These are phyloP conservation scores for Colletotrichum kahawae DNA, from an alignment of 2,329 filamentous ascomycete species.

Conservation along the genomic window DNA sequence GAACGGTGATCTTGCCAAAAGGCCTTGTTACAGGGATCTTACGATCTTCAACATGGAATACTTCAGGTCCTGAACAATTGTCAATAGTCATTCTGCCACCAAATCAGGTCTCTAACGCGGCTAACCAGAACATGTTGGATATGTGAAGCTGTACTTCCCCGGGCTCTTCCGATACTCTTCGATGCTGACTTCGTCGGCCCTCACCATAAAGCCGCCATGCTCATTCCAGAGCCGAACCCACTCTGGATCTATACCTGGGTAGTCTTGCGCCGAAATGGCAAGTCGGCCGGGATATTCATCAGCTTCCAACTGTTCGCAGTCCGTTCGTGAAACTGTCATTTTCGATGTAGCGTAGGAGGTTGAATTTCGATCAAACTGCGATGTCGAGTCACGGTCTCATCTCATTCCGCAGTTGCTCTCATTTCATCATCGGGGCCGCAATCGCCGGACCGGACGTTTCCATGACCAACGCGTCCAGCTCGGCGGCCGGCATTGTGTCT, in stretches of 20 bases:
- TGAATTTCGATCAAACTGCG: background rate
- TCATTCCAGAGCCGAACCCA: conserved; percentile 32
- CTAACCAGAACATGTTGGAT: conserved; percentile 29
- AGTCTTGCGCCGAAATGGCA: conserved; percentile 9
- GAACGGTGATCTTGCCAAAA: conserved; percentile 26
- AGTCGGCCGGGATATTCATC: background rate
- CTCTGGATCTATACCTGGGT: conserved; percentile 29
- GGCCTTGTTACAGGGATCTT: conserved; percentile 30
- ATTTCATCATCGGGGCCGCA: background rate
- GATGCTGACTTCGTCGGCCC: conserved; percentile 31
- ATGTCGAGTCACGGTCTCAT: background rate
- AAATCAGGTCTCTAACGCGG: background rate
- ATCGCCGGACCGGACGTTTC: background rate
- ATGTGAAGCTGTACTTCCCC: conserved; percentile 32
- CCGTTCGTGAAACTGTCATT: background rate
- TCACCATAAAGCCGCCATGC: conserved; percentile 29
- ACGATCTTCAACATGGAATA: conserved; percentile 3
- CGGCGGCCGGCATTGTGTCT: background rate
- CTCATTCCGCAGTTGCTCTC: background rate
- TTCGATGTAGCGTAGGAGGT: background rate
- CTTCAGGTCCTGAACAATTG: background rate
- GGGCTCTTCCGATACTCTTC: conserved; percentile 30
- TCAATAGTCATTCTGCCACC: too few species aligned
- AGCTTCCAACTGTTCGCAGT: background rate
- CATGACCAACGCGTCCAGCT: background rate